These are phyloP conservation scores for Holtermanniella nyarrowii DNA, from an alignment of 768 basidiomycete genomes.

Conservation along the genomic window DNA sequence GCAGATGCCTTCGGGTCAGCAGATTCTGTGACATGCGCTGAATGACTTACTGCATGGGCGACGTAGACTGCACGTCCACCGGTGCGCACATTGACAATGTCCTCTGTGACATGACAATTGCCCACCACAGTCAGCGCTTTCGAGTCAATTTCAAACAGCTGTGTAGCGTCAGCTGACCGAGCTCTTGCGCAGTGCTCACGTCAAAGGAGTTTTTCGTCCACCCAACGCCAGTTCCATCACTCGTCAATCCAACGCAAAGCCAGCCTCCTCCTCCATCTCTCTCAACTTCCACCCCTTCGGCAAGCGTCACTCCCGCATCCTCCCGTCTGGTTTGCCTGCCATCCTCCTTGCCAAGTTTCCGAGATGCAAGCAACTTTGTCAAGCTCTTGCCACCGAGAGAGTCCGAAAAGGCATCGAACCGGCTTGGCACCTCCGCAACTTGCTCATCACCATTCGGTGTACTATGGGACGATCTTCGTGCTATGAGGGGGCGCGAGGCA, in stretches of 20 bases:
- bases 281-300: constrained; percentile 26
- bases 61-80: too few species aligned
- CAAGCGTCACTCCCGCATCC: constrained; percentile 9
- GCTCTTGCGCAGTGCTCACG: constrained; percentile 9
- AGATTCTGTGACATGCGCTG: too few species aligned
- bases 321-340: constrained; percentile 3
- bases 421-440: neutral
- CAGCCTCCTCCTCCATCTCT: constrained; percentile 22
- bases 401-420: constrained; percentile 2
- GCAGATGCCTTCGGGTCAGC: too few species aligned
- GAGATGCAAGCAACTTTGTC: constrained; percentile 21
- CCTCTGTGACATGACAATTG: neutral
- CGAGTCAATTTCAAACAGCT: constrained; percentile 18
- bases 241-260: constrained; percentile 6
- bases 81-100: neutral
- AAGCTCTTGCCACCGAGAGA: constrained; percentile 14
- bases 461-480: neutral
- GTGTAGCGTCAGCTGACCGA: neutral
- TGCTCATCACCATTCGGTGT: neutral
- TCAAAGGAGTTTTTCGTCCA: constrained; percentile 11
- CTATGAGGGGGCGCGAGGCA: neutral
- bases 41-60: too few species aligned
- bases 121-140: constrained; percentile 11
- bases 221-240: constrained; percentile 16
- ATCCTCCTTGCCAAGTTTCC: constrained; percentile 5